These are phyloP conservation scores for Cladosporium sp. DNA, from an alignment of 2,329 filamentous ascomycete species.

Conservation along the genomic window DNA sequence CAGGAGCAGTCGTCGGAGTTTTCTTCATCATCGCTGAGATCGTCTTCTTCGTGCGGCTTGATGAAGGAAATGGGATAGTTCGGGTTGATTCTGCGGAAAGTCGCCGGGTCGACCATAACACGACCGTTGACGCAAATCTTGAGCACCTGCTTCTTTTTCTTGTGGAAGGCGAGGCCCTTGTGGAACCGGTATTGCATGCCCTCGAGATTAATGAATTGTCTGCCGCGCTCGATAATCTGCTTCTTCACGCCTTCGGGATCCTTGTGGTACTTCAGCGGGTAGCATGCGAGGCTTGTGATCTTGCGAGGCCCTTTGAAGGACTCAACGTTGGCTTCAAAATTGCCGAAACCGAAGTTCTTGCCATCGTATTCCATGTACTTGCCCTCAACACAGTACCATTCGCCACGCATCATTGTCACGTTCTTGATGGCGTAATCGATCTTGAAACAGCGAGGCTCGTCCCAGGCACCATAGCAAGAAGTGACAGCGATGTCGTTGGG, in stretches of 20 bases:
- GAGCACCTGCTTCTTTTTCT: conserved; percentile 73
- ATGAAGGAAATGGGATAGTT: conserved; percentile 79
- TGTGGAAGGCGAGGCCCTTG: conserved; percentile 81
- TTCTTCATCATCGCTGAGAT: conserved; percentile 53
- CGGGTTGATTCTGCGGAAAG: conserved; percentile 79
- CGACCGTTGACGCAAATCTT: conserved; percentile 85
- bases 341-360: conserved; percentile 77
- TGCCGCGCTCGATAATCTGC: conserved; percentile 75
- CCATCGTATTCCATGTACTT: conserved; percentile 85
- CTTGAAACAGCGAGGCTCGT: conserved; percentile 80
- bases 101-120: conserved; percentile 82
- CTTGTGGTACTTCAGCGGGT: conserved; percentile 78
- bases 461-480: conserved; percentile 71
- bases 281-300: conserved; percentile 75
- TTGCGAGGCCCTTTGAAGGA: conserved; percentile 79
- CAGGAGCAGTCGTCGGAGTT: conserved; percentile 43
- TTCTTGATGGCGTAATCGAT: conserved; percentile 75
- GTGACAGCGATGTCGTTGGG: conserved; percentile 78
- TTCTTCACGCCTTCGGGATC: conserved; percentile 64
- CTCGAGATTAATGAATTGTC: conserved; percentile 77
- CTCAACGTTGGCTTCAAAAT: conserved; percentile 66
- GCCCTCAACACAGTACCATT: conserved; percentile 75
- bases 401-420: conserved; percentile 66
- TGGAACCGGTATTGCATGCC: conserved; percentile 82
- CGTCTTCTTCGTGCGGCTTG: conserved; percentile 64